Evolutionary conservation across 1,139 yeast species (phyloP).

Genomic region (Diutina siamensis): DNA sequence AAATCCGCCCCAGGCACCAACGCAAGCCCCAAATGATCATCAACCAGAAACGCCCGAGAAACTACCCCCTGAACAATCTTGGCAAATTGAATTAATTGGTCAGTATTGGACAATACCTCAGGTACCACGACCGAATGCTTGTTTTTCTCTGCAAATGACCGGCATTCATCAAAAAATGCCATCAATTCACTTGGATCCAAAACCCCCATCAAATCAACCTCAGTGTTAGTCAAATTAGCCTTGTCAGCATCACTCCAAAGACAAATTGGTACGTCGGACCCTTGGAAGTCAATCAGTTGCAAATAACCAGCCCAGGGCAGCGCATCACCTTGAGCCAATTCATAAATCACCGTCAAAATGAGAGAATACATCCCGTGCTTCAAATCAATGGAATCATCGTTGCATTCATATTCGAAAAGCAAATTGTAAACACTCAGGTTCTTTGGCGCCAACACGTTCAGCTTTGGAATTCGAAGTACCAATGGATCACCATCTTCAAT

Average conservation of each 20-base stretch:
- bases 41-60: constrained; percentile 74
- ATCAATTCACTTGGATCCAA: constrained; percentile 47
- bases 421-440: constrained; percentile 60
- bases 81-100: constrained; percentile 32
- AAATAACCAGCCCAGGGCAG: constrained; percentile 77
- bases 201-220: constrained; percentile 52
- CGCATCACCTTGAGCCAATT: constrained; percentile 31
- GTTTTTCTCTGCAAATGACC: constrained; percentile 33
- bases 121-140: constrained; percentile 26
- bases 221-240: constrained; percentile 47
- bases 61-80: constrained; percentile 48
- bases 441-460: constrained; percentile 41
- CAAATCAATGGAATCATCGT: constrained; percentile 21
- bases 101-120: constrained; percentile 17
- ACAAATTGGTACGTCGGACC: constrained; percentile 41
- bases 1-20: constrained; percentile 88
- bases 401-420: constrained; percentile 38
- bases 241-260: constrained; percentile 50
- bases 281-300: constrained; percentile 34
- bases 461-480: constrained; percentile 39
- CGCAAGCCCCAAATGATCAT: constrained; percentile 59
- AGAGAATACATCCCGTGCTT: constrained; percentile 50
- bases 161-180: constrained; percentile 40
- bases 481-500: constrained; percentile 18
- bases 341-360: constrained; percentile 63